Conservation (phyloP, 805 yeast genomes). For the Metschnikowia anglica region DNA sequence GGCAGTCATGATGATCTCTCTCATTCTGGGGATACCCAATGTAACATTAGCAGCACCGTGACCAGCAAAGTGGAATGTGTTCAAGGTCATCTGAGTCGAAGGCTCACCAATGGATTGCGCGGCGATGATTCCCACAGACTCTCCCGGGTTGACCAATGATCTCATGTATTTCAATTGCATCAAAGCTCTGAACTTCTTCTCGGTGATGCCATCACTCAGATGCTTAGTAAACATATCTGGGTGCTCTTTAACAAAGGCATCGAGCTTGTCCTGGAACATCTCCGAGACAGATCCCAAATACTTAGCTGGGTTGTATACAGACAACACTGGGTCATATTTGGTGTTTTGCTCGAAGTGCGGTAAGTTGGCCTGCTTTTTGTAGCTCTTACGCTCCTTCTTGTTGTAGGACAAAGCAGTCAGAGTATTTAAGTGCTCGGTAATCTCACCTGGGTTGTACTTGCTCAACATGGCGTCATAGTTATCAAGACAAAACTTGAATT, state of each 20-base stretch:
- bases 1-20: slow-evolving; percentile 99
- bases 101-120: slow-evolving; percentile 99
- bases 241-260: slow-evolving; percentile 60
- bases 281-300: slow-evolving; percentile 93
- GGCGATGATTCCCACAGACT: slow-evolving; percentile 97
- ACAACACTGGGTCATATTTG: slow-evolving; percentile 85
- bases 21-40: slow-evolving; percentile 98
- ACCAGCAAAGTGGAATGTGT: slow-evolving; percentile 98
- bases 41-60: slow-evolving; percentile 99
- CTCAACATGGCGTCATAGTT: slow-evolving; percentile 83
- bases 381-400: slow-evolving; percentile 75
- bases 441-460: slow-evolving; percentile 81
- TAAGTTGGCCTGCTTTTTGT: slow-evolving; percentile 59
- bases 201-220: slow-evolving; percentile 54
- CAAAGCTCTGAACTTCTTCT: slow-evolving; percentile 87
- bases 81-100: slow-evolving; percentile 97
- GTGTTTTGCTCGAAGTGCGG: slow-evolving; percentile 61
- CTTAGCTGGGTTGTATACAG: slow-evolving; percentile 83
- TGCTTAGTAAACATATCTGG: slow-evolving; percentile 53
- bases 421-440: slow-evolving; percentile 73
- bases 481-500: slow-evolving; percentile 89
- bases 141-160: slow-evolving; percentile 93
- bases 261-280: slow-evolving; percentile 78
- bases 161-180: slow-evolving; percentile 99
- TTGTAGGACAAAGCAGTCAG: slow-evolving; percentile 76